Evolutionary conservation across 1,139 yeast genomes (phyloP), one percentile per base, ranked within the genome.

Genomic region (Groenewaldozyma sp.): DNA sequence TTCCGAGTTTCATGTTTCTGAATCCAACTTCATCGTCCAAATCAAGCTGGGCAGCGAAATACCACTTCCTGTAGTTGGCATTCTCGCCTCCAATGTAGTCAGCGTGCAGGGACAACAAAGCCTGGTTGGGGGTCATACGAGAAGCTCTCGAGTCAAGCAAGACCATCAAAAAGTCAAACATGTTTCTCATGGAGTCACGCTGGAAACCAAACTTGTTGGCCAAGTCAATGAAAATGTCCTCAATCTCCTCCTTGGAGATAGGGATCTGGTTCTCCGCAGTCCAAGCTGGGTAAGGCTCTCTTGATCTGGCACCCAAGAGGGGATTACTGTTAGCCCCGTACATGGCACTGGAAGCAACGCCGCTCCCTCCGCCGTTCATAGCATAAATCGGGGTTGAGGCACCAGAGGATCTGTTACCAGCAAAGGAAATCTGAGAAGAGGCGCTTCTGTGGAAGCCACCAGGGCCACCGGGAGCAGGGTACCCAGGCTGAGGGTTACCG

Each of bases 281-380:
- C 95, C 96, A 91, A 26, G 96, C 94, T 35, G 95, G 95, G 60
- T 88, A 91, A 31, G 95, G 95, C 51, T 94, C 97, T 20, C 68
- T 58, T 9, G 68, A 46, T 41, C 64, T 49, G 14, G 33, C 10
- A 18, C 33, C 18, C 33, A 29, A 6, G 5, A 29, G 10, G 4
- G 22, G 22, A 29, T 14, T n/a, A 13, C 6, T 13, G 7, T 21
- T 18, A 5, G 33, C 22, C 4, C 33, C 33, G 22, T 29, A 29
- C 33, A 29, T 29, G 20, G 33, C 33, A 9, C 20, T 13, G n/a
- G 40, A 21, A 18, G 33, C 28, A 22, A 53, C 50, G 24, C 44
- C 52, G 35, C 54, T 46, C 27, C 62, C 53, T 41, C 50, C 58
- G 39, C 55, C 67, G 55, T 82, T 93, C 56, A 80, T 77, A 32